Conservation (phyloP, 164 flowering plant genomes). For the Chimonanthus salicifolius region DNA sequence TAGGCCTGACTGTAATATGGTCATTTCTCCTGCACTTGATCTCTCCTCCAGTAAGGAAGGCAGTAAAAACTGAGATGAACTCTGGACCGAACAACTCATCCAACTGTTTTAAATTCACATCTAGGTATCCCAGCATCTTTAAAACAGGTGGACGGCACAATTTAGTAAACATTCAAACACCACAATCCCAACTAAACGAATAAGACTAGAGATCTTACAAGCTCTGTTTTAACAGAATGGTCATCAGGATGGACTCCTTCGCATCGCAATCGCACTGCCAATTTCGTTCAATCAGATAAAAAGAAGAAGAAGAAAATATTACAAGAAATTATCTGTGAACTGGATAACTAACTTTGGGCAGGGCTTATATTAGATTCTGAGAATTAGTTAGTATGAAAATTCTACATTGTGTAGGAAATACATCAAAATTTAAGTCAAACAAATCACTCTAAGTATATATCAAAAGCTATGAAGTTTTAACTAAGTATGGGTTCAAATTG, state of each 20-base stretch:
- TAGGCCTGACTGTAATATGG: too few relatives aligned
- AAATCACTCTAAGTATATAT: too few relatives aligned
- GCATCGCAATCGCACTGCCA: conserved; percentile 76
- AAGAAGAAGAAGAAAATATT: too few relatives aligned
- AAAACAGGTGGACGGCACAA: neutral
- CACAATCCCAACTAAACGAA: neutral
- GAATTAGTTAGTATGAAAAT: too few relatives aligned
- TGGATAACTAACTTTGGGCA: too few relatives aligned
- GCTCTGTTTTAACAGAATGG: conserved; percentile 72
- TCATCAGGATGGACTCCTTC: conserved; percentile 67
- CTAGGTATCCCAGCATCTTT: neutral
- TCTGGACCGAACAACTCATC: neutral
- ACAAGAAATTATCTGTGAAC: too few relatives aligned
- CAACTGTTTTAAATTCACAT: neutral
- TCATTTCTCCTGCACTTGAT: too few relatives aligned
- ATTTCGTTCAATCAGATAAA: neutral
- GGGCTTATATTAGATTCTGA: too few relatives aligned
- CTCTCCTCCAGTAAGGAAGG: neutral
- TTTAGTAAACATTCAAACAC: neutral
- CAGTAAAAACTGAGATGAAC: neutral
- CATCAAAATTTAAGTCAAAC: too few relatives aligned
- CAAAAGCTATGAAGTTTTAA: too few relatives aligned
- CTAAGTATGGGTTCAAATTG: too few relatives aligned
- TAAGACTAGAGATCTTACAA: conserved; percentile 40
- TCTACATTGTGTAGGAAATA: too few relatives aligned